Base-by-base conservation (phyloP, 441 rosid genomes). In the Jatropha multifida region DNA sequence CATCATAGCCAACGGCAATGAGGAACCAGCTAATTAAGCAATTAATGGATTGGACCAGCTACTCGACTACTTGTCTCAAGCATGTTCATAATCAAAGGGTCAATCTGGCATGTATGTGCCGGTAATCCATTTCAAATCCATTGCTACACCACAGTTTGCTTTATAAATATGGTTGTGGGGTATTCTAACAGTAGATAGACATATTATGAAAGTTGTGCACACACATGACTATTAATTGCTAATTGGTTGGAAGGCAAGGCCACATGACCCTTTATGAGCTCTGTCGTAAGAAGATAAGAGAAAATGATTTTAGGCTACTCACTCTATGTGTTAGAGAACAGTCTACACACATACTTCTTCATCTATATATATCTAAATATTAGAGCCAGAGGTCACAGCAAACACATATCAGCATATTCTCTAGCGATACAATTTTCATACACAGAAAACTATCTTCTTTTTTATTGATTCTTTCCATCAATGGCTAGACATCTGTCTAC, bases 261-360 rank as follows among this genome's bases (percentile, higher is more conserved):
- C 32, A 79, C 76, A 82, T 79, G 89, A 77, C 68, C 44, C 63
- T 66, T 79, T 65, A 71, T 42, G 38, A 59, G 75, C 15, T 55
- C 9, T 12, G 54, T 51, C 79, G 77, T 77, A 2, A 32, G 32
- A 1, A 32, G 32, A 73, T 78, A 51, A 48, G 51, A 65, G 48
- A 46, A 51, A 72, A 54, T 32, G 40, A 65, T 74, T 54, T 14
- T 6, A 32, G 32, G 52, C 32, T 2, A 32, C 32, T 32, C 32
- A 76, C 78, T 70, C 80, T 72, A 14, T 3, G 0, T 13, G 2
- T 32, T 61, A 20, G 11, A 42, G 44, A 13, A 56, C 23, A 1
- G 32, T 32, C 2, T 32, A 32, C 32, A 32, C 32, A 32, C 32
- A 32, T 32, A 40, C 5, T 14, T 10, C 7, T n/a, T 14, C 41